Percentiles rank a stretch among this genome's conserved stretches.
phyloP scores from a whole-genome alignment of 345 rosid genomes.

The Lepidium aucheri region DNA sequence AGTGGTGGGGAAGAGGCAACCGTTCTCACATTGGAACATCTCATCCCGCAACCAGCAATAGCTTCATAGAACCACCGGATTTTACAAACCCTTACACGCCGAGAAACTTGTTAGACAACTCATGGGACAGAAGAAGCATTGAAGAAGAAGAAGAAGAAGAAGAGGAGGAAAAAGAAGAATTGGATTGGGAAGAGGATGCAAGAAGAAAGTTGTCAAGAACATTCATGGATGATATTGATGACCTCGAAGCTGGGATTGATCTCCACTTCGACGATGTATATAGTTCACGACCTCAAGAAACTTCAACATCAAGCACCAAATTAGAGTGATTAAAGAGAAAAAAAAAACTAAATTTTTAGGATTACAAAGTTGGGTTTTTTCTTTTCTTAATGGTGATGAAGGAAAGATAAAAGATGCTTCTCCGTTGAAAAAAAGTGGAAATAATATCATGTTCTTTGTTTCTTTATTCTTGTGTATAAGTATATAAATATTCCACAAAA shows the following conservation, averaged over 20 bases:
- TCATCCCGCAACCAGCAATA: slow-evolving; percentile 28
- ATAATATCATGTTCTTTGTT: slow-evolving; percentile 1
- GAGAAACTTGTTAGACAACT: slow-evolving; percentile 20
- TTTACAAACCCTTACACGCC: slow-evolving; percentile 11
- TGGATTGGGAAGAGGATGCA: slow-evolving; percentile 35
- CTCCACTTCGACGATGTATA: slow-evolving; percentile 85
- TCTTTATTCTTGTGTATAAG: slow-evolving; percentile 23
- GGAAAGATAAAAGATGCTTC: too few species aligned
- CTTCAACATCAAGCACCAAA: slow-evolving; percentile 25
- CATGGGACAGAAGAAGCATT: slow-evolving; percentile 23
- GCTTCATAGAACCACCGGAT: slow-evolving; percentile 78
- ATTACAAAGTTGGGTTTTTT: slow-evolving; percentile 18
- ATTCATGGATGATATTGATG: slow-evolving; percentile 31
- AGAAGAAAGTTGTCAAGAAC: slow-evolving; percentile 33
- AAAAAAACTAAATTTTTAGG: background rate
- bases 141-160: slow-evolving; percentile 36
- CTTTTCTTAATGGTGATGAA: background rate
- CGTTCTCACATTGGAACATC: slow-evolving; percentile 16
- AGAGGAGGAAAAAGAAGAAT: slow-evolving; percentile 40
- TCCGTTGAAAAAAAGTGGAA: slow-evolving; percentile 1
- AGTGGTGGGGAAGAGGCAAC: slow-evolving; percentile 80
- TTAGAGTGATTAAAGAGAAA: background rate
- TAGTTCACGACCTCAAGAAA: slow-evolving; percentile 51
- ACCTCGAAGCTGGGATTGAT: slow-evolving; percentile 48
- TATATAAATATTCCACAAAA: background rate